Base-by-base conservation (phyloP, 2,329 filamentous ascomycete genomes). In the Didymella pinodella region DNA sequence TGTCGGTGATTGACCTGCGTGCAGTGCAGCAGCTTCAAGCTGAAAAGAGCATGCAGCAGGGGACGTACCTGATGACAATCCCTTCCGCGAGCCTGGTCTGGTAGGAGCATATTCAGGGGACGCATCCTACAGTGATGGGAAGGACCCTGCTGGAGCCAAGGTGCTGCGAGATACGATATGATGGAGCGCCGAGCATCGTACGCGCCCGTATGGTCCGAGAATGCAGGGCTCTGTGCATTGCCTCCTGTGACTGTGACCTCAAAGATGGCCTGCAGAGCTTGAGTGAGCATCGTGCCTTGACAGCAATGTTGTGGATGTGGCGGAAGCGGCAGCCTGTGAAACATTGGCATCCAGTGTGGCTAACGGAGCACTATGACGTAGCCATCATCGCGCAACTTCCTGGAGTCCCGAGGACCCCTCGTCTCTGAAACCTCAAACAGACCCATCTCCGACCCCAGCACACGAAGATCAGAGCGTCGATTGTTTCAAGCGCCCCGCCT, bases 361-460 rank as follows among this genome's bases (percentile, higher is more conserved):
- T 60, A 55, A 50, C 53, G 36, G 52, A 54, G 59, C 60, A 54
- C 54, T 28, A 66, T 69, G 68, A 71, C 66, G 64, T 71, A 36
- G 66, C 70, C 59, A 48, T 41, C 20, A 38, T 62, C 49, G 56
- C 58, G 50, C 59, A 45, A 63, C 59, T 59, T 63, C 53, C 49
- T 48, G 45, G 38, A 45, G 43, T 31, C 61, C 53, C 51, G 45
- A 65, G 62, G 50, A 62, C 61, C 65, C 65, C 63, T 59, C 57
- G 57, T 43, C 40, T 46, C 14, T 48, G 57, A 53, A 56, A 53
- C 57, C 62, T 56, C 62, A 62, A 65, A 64, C 66, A 67, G 50
- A 62, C 51, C 58, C 54, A 63, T 51, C 32, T 55, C 57, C 62
- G 47, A 57, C 46, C 58, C 65, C 65, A 61, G 57, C 58, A 63